Evolutionary conservation across 2,329 filamentous ascomycete genomes (phyloP), one percentile per base, ranked within the genome.

Genomic region (Aspergillus neotritici): DNA sequence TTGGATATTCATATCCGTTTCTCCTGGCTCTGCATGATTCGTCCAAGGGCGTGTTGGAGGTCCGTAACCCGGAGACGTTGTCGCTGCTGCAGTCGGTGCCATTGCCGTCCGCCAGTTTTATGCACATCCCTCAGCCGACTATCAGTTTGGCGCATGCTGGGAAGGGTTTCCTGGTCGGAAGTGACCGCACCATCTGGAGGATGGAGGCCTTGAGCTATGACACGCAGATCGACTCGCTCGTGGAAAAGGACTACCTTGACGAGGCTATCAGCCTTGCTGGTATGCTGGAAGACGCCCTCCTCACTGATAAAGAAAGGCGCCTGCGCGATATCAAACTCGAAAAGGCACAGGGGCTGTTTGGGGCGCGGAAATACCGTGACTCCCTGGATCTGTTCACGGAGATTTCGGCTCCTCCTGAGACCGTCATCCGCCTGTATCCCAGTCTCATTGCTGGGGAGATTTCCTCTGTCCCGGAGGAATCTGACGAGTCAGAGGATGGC

Each of bases 1-100:
- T 98, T 46, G 93, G 91, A 15, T 98, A 96, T 65, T 96, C 90
- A 15, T 98, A 98, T 63, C 93, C 93, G 0, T 98, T 96, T 62
- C 83, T 98, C 43, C 73, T 98, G 37, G 87, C 89, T 8, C 72
- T 98, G 11, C 89, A 94, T 60, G 75, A 88, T 6, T 82, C 88
- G 1, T 77, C 86, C 1, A 94, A 93, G 65, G 89, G 91, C 3
- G 81, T 80, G 0, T 71, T 98, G 9, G 93, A 98, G 66, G 84
- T 98, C 31, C 79, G 93, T 32, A 98, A 96, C 58, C 91, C 93
- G 0, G 85, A 93, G 45, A 97, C 91, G 0, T 70, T 97, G 35
- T 93, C 83, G n/a, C 70, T 96, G 12, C 73, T 98, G 13, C 93
- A 98, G 67, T 88, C 81, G 0, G 84, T 98, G 40, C 74, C 81